Evolutionary conservation across 225 moss, liverwort and hornwort species (phyloP), one percentile per base, ranked within the genome.

Genomic region (Marchantia polymorpha): DNA sequence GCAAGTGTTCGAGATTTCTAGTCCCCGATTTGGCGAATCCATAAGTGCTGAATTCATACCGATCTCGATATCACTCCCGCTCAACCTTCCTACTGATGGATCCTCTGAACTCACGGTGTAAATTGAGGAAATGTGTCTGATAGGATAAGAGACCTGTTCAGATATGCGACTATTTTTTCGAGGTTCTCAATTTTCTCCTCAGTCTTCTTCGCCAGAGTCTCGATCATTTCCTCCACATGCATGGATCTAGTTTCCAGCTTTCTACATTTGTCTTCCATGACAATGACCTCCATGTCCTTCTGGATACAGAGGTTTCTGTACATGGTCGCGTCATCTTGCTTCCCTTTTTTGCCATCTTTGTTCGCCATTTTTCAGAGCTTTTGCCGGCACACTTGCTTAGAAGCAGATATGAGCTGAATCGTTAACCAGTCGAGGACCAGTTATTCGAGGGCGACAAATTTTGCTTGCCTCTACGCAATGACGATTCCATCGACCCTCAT

Each of bases 251-350:
- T 20, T 58, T 84, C 87, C 55, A 87, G 84, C 69, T 77, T 82
- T 13, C 77, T 72, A 58, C 84, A 84, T 58, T 87, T 87, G 74
- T 87, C 87, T 63, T 87, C 87, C 87, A 84, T 87, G 54, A 87
- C 84, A 64, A 87, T 64, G 64, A 77, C 51, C 22, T 87, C 87
- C 73, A 87, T 31, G 46, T 80, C 80, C 46, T 84, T 87, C 29
- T 84, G 67, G 13, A 87, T 87, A 58, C 71, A 87, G 26, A 87
- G 60, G 61, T 82, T 67, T 56, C 79, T 84, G 79, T 84, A 87
- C 82, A 84, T 84, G 7, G 82, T 84, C 30, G 64, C 82, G 73
- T 84, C 87, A 16, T 80, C 84, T 75, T 79, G 52, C 77, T 87
- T 87, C 23, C 79, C 81, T 51, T 82, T 84, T 60, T 84, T 87